Base-by-base conservation (phyloP, 164 flowering plant species). In the Vitis rupestris region DNA sequence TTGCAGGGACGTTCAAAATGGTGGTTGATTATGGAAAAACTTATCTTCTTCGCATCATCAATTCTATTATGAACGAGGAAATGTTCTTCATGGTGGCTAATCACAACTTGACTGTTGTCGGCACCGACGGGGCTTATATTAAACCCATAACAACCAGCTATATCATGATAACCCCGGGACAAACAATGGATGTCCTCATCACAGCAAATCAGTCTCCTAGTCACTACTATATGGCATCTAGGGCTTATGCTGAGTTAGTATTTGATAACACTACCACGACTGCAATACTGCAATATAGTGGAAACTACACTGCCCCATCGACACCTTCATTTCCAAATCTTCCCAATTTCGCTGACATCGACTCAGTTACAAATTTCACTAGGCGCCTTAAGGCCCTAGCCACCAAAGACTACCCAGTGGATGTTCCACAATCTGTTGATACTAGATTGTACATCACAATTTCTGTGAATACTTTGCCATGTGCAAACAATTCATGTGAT, bases 31-130 rank as follows among this genome's bases (percentile, higher is more conserved):
- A 48, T 14, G 79, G 76, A 3, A 68, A 67, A 11, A 68, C 72
- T 47, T 68, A 72, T 44, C 79, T 76, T 9, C 70, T 76, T 4
- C 72, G 79, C 2, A 60, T 76, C 11, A 55, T 76, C 66, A 76
- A 68, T 31, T 66, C 75, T 3, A 67, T 31, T 7, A 55, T 76
- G 70, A 69, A 76, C 48, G 66, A 59, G 29, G 61, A 63, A 2
- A 44, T 76, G 15, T 76, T 67, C 51, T 68, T 76, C 59, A 66
- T 57, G 2, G 49, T 76, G 3, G 71, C 79, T 6, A 47, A 56
- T 1, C 79, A 76, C 64, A 27, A 3, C 9, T 50, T 76, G 0
- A 72, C 72, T 0, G 52, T 72, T 1, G 73, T 76, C 8, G 73
- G 70, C 11, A 49, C 55, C 3, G 75, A 76, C 23, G 76, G 57